These are phyloP conservation scores for Pythium folliculosum DNA, from an alignment of 352 stramenopile genomes.

Conservation along the genomic window DNA sequence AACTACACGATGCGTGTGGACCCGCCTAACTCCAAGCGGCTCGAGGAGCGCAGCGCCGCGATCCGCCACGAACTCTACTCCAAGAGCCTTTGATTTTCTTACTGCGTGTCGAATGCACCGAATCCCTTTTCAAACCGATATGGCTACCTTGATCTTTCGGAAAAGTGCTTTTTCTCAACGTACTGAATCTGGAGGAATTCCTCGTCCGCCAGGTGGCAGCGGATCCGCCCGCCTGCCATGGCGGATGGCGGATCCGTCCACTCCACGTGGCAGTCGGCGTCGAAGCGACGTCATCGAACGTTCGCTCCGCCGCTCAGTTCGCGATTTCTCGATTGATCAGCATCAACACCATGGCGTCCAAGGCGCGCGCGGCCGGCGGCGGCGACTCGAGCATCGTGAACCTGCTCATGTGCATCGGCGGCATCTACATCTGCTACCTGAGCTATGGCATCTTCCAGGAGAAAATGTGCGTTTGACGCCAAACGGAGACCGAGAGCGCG, in stretches of 20 bases:
- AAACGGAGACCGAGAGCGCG: neutral
- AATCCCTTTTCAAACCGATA: neutral
- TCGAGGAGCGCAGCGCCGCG: slow-evolving; percentile 84
- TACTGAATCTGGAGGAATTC: slow-evolving; percentile 13
- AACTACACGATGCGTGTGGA: slow-evolving; percentile 90
- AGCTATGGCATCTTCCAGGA: slow-evolving; percentile 94
- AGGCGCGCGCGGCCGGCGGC: slow-evolving; percentile 12
- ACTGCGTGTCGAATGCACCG: neutral
- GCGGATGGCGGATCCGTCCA: neutral
- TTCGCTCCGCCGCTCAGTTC: neutral
- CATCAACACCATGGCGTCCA: slow-evolving; percentile 17
- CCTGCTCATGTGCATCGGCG: slow-evolving; percentile 81
- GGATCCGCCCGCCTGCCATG: slow-evolving; percentile 10
- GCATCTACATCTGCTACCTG: slow-evolving; percentile 93
- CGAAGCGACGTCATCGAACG: slow-evolving; percentile 12
- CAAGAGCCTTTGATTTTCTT: slow-evolving; percentile 61
- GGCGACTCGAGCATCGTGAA: slow-evolving; percentile 75
- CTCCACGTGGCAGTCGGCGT: slow-evolving; percentile 19
- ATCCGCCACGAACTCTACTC: slow-evolving; percentile 85
- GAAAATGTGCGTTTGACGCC: slow-evolving; percentile 77
- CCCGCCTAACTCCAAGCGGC: slow-evolving; percentile 81
- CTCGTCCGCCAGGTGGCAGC: neutral
- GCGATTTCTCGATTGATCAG: neutral
- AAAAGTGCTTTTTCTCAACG: slow-evolving; percentile 12
- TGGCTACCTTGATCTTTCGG: neutral